A percentile compares a stretch with the other conserved stretches of the same genome.
These are phyloP conservation scores for Sechiopsis laciniata DNA, from an alignment of 306 rosid species.

Conservation along the genomic window DNA sequence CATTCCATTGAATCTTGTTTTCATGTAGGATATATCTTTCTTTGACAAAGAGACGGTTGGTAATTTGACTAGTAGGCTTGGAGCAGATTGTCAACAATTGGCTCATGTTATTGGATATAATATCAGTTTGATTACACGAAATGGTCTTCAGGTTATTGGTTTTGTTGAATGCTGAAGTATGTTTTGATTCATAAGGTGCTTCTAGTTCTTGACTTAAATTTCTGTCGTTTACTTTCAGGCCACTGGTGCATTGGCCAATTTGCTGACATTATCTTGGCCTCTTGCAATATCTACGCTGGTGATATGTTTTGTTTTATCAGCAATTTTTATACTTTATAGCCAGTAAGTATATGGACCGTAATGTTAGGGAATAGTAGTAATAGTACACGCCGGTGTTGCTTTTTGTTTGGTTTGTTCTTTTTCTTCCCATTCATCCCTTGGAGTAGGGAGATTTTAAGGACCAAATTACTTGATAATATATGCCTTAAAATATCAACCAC, in stretches of 20 bases:
- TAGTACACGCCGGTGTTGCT: neutral
- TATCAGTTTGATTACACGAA: slow-evolving; percentile 53
- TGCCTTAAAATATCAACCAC: neutral
- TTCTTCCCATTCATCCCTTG: neutral
- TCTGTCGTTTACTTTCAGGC: slow-evolving; percentile 47
- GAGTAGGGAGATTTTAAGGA: neutral
- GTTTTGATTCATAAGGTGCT: slow-evolving; percentile 6
- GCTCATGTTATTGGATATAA: slow-evolving; percentile 57
- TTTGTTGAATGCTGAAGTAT: slow-evolving; percentile 7
- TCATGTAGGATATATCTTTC: slow-evolving; percentile 26
- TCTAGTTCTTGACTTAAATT: slow-evolving; percentile 18
- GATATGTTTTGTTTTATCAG: slow-evolving; percentile 52
- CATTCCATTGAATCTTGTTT: neutral
- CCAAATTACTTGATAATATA: neutral
- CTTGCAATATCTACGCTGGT: slow-evolving; percentile 64
- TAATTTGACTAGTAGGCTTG: slow-evolving; percentile 72
- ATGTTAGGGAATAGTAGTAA: neutral
- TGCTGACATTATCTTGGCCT: slow-evolving; percentile 75
- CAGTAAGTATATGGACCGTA: slow-evolving; percentile 40
- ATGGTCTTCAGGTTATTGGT: slow-evolving; percentile 51
- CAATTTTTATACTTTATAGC: slow-evolving; percentile 55
- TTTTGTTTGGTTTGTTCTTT: neutral
- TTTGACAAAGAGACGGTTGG: slow-evolving; percentile 70
- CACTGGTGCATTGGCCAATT: slow-evolving; percentile 59
- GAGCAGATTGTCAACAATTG: slow-evolving; percentile 68